phyloP scores from a whole-genome alignment of 2,329 filamentous ascomycete species.

The Neoascochyta sp. region DNA sequence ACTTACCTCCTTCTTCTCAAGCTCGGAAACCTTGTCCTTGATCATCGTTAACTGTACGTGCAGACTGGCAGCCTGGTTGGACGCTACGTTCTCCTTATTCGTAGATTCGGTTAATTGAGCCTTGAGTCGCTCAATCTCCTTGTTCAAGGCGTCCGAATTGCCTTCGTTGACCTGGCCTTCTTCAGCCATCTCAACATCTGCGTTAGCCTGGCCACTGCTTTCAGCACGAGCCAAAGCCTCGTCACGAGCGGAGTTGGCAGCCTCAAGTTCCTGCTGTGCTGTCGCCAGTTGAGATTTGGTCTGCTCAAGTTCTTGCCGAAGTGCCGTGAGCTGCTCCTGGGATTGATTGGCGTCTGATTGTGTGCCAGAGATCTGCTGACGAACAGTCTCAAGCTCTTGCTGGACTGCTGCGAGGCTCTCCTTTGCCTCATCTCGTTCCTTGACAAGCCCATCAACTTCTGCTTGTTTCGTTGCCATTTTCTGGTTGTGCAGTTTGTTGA shows the following conservation, averaged over 20 bases:
- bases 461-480: slow-evolving; percentile 42
- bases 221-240: slow-evolving; percentile 50
- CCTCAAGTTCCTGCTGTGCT: slow-evolving; percentile 50
- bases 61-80: slow-evolving; percentile 35
- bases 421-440: slow-evolving; percentile 62
- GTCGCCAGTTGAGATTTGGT: slow-evolving; percentile 16
- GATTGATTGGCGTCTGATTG: slow-evolving; percentile 15
- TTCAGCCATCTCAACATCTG: slow-evolving; percentile 39
- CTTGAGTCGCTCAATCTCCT: slow-evolving; percentile 37
- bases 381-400: slow-evolving; percentile 62
- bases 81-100: slow-evolving; percentile 38
- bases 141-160: slow-evolving; percentile 16
- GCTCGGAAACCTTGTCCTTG: slow-evolving; percentile 60
- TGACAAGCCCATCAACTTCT: slow-evolving; percentile 46
- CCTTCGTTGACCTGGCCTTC: slow-evolving; percentile 46
- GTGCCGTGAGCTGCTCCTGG: slow-evolving; percentile 59
- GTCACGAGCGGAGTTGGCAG: slow-evolving; percentile 62
- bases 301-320: slow-evolving; percentile 38
- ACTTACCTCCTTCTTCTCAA: slow-evolving; percentile 57
- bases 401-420: slow-evolving; percentile 18
- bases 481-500: slow-evolving; percentile 40
- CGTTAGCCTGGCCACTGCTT: slow-evolving; percentile 42
- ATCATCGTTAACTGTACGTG: slow-evolving; percentile 47
- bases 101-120: slow-evolving; percentile 28
- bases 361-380: slow-evolving; percentile 18